Evolutionary conservation across 2,329 filamentous ascomycete genomes (phyloP).

Genomic region (Neofusicoccum parvum): DNA sequence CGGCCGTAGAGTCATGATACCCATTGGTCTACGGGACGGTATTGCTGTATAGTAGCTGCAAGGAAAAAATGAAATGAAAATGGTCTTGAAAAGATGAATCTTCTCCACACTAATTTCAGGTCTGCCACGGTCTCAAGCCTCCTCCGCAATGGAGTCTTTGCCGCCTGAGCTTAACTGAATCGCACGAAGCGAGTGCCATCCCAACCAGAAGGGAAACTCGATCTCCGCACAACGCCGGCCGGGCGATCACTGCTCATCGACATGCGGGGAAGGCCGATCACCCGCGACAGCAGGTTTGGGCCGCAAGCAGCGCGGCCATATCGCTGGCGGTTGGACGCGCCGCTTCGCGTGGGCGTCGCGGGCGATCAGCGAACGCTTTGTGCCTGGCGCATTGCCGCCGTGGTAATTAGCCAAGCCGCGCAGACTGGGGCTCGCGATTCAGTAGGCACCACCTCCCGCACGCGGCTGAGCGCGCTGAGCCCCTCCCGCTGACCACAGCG

Average conservation of each 20-base stretch:
- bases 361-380: constrained; percentile 1
- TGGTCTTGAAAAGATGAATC: background rate
- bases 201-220: constrained; percentile 13
- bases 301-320: background rate
- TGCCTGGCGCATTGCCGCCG: constrained; percentile 13
- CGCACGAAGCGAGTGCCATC: constrained; percentile 10
- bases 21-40: background rate
- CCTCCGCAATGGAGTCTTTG: constrained; percentile 5
- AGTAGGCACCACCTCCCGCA: constrained; percentile 13
- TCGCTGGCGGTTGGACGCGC: background rate
- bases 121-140: background rate
- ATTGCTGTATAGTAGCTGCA: constrained; percentile 2
- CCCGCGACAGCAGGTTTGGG: background rate
- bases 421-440: constrained; percentile 20
- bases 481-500: constrained; percentile 16
- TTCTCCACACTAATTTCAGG: background rate
- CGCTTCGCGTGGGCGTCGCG: background rate
- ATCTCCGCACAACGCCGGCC: constrained; percentile 10
- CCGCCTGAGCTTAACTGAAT: constrained; percentile 15
- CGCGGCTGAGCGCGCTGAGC: constrained; percentile 17
- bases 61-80: background rate
- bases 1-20: background rate
- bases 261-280: constrained; percentile 20
- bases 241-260: constrained; percentile 10
- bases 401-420: constrained; percentile 20